phyloP scores from a whole-genome alignment of 495 filamentous ascomycete species.

The Hypoxylon intermedium region DNA sequence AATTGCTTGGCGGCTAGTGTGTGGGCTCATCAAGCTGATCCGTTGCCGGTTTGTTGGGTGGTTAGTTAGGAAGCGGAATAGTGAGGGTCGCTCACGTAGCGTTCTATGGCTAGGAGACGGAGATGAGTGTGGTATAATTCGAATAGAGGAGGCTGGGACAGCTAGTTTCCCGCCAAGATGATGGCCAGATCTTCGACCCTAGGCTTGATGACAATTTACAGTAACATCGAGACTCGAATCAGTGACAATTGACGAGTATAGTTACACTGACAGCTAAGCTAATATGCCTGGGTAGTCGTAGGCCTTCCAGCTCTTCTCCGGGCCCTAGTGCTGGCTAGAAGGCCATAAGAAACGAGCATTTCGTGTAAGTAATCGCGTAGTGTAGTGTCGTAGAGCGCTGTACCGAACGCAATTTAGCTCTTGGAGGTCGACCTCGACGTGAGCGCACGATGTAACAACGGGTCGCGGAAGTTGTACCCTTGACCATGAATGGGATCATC shows the following conservation, averaged over 20 bases:
- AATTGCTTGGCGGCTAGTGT: constrained; percentile 17
- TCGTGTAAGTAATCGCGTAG: constrained; percentile 7
- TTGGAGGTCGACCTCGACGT: constrained; percentile 18
- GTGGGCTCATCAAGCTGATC: constrained; percentile 22
- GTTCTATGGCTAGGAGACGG: constrained; percentile 3
- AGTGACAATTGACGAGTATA: neutral
- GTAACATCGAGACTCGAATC: constrained; percentile 1
- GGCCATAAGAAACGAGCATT: neutral
- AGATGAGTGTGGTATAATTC: constrained; percentile 13
- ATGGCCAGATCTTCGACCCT: constrained; percentile 19
- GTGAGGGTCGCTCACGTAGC: constrained; percentile 5
- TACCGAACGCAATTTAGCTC: constrained; percentile 15
- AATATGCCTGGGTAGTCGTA: too few species aligned
- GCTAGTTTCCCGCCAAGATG: constrained; percentile 21
- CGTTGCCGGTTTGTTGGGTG: constrained; percentile 22
- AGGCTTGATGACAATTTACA: constrained; percentile 2
- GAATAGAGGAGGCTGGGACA: constrained; percentile 11
- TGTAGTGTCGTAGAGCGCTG: constrained; percentile 1
- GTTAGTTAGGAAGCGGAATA: constrained; percentile 18
- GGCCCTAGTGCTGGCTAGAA: too few species aligned
- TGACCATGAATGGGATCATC: constrained; percentile 36
- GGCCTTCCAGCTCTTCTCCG: too few species aligned
- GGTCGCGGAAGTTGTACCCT: constrained; percentile 41
- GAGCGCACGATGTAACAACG: constrained; percentile 38
- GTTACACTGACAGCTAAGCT: neutral